A percentile compares a stretch with the other conserved stretches of the same genome.
Evolutionary conservation across 108 stramenopile species (phyloP).

Genomic region (Discostella stelligeroides): DNA sequence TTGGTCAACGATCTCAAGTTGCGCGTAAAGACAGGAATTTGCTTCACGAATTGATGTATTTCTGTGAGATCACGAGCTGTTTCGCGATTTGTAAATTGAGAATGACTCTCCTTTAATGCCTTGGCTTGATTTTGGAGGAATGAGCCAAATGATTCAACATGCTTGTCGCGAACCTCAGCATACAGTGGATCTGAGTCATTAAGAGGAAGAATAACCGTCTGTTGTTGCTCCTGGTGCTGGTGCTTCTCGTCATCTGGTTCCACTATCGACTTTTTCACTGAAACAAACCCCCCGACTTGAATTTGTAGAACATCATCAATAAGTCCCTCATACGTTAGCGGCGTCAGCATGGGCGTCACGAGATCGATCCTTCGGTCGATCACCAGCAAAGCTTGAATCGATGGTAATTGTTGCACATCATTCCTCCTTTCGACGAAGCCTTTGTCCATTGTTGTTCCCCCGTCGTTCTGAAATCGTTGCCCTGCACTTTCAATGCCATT

Average conservation of each 20-base stretch:
- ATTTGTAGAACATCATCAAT: constrained; percentile 94
- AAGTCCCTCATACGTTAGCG: constrained; percentile 96
- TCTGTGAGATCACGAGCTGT: constrained; percentile 91
- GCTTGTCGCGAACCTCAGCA: constrained; percentile 91
- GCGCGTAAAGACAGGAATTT: constrained; percentile 85
- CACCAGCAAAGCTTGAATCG: constrained; percentile 81
- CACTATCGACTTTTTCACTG: constrained; percentile 49
- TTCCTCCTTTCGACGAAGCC: constrained; percentile 2
- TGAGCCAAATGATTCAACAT: constrained; percentile 93
- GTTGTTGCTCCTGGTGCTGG: constrained; percentile 14
- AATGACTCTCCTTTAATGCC: constrained; percentile 87
- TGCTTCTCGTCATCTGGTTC: constrained; percentile 63
- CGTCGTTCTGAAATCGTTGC: neutral
- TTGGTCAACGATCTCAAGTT: constrained; percentile 84
- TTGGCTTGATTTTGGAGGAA: constrained; percentile 94
- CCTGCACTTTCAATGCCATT: neutral
- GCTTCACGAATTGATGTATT: constrained; percentile 97
- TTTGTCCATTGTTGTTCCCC: neutral
- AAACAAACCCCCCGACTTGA: constrained; percentile 60
- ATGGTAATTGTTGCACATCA: constrained; percentile 6
- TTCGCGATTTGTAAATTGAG: constrained; percentile 86
- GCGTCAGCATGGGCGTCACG: constrained; percentile 93
- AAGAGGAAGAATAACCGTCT: constrained; percentile 49
- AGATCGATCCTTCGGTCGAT: constrained; percentile 92
- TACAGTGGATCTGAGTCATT: constrained; percentile 92